Conservation (phyloP, 139 green algal species). For the Tetradesmus lagerheimii region DNA sequence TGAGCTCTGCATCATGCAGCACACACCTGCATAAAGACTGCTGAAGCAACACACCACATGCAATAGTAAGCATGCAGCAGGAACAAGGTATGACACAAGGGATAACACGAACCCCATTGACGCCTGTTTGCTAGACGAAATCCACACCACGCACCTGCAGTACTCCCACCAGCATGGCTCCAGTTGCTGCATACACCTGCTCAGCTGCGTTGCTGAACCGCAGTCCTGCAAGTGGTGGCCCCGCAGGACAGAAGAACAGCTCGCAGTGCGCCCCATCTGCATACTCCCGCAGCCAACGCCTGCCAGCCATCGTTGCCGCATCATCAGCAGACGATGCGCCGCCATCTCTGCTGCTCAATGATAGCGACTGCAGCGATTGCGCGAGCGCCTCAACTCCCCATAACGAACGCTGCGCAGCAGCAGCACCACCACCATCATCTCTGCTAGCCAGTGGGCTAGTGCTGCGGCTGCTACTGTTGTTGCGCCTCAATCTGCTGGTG, state of each 20-base stretch:
- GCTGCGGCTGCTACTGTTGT: not conserved
- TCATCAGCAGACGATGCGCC: not conserved
- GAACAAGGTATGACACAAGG: too few species aligned
- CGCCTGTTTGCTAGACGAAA: too few species aligned
- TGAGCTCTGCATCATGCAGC: too few species aligned
- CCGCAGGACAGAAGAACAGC: slow-evolving; percentile 20
- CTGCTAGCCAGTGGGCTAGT: slow-evolving; percentile 2
- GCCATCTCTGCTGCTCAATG: not conserved
- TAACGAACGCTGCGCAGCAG: not conserved
- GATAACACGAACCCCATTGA: too few species aligned
- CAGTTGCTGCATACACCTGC: slow-evolving; percentile 60
- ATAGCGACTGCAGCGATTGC: not conserved
- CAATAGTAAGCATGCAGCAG: too few species aligned
- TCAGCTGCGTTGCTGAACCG: slow-evolving; percentile 38
- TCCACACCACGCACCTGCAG: slow-evolving; percentile 20
- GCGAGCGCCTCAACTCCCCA: not conserved
- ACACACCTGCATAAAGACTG: too few species aligned
- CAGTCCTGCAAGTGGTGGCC: slow-evolving; percentile 32
- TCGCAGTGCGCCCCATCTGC: slow-evolving; percentile 72
- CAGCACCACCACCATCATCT: not conserved
- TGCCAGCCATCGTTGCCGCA: slow-evolving; percentile 58
- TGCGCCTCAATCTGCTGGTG: not conserved
- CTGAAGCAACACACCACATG: too few species aligned
- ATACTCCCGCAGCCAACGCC: slow-evolving; percentile 83
- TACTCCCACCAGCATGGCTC: slow-evolving; percentile 57